Base-by-base conservation (phyloP, 2,329 filamentous ascomycete genomes). In the Ophiostoma himal-ulmi region DNA sequence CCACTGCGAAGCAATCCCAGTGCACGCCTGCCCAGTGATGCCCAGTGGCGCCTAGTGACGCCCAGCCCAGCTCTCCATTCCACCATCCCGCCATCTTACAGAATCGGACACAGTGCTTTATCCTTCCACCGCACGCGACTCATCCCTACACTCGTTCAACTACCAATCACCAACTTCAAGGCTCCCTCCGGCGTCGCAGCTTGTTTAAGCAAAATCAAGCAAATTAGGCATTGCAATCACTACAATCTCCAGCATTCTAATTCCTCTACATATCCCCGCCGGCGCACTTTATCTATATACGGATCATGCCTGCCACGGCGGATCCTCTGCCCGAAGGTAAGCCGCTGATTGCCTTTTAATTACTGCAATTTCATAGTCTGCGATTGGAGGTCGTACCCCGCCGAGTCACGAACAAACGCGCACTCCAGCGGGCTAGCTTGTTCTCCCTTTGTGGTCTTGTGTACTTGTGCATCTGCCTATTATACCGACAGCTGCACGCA, bases 271-370 rank as follows among this genome's bases (percentile, higher is more conserved):
- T 17, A 36, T 39, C 62, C 11, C 34, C 62, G 62, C 36, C 62
- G 36, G 8, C 34, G 3, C 22, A 30, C 52, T 37, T 39, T 22
- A 65, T 65, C n/a, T 39, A 64, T 39, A 37, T 39, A 65, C 62
- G 34, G 34, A 39, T n/a, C 26, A 73, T 73, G 73, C 68, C 36
- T 69, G 70, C 34, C 68, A 64, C 71, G 60, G 71, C 72, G 48
- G 69, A 71, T 68, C 67, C 67, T 22, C 70, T 41, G 70, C 66
- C 73, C 52, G 52, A 71, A 71, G 70, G 73, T 73, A 70, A 71
- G 68, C 65, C 68, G 65, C 17, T 70, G 70, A 70, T 39, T 37
- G 37, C 68, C 30, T 64, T 65, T 3, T 65, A 10, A 65, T 67
- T 71, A 57, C 70, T 66, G 68, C 34, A 65, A 39, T 67, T 65